phyloP scores from a whole-genome alignment of 352 stramenopile genomes.

The Phytophthora melonis region DNA sequence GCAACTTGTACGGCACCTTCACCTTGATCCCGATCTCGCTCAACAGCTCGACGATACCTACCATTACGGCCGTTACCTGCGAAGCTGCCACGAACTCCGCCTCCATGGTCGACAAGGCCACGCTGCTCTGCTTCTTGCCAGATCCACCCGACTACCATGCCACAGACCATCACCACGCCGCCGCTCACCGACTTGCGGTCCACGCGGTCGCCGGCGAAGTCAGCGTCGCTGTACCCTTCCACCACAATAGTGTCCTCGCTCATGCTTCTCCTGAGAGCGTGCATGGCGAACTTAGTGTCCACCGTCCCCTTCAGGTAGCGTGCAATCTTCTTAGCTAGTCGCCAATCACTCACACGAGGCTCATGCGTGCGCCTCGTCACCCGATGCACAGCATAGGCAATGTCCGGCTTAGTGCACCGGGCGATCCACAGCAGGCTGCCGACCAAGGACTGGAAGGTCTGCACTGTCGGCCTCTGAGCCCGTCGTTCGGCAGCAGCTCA shows the following conservation, averaged over 20 bases:
- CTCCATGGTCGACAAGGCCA: constrained; percentile 35
- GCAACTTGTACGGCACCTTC: not conserved
- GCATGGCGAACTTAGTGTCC: constrained; percentile 25
- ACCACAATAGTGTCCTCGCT: constrained; percentile 1
- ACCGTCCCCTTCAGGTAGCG: constrained; percentile 36
- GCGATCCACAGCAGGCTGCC: constrained; percentile 47
- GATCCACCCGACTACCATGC: constrained; percentile 20
- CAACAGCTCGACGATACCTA: constrained; percentile 15
- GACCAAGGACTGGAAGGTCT: constrained; percentile 47
- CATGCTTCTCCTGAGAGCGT: not conserved
- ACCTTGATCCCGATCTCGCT: constrained; percentile 4
- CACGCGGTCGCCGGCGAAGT: constrained; percentile 28
- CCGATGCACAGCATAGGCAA: constrained; percentile 34
- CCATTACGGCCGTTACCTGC: constrained; percentile 13
- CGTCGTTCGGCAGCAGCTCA: not conserved
- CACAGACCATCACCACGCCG: constrained; percentile 15
- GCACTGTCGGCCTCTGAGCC: not conserved
- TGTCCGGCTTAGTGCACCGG: constrained; percentile 42
- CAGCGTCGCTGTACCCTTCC: constrained; percentile 30
- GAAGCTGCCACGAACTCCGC: constrained; percentile 30
- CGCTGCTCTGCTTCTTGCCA: constrained; percentile 36
- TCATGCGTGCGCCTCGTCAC: constrained; percentile 26
- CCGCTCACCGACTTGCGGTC: constrained; percentile 36
- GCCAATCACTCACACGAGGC: constrained; percentile 17
- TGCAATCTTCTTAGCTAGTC: constrained; percentile 26